Conservation (phyloP, 2,329 filamentous ascomycete genomes). For the Hirsutella minnesotensis region DNA sequence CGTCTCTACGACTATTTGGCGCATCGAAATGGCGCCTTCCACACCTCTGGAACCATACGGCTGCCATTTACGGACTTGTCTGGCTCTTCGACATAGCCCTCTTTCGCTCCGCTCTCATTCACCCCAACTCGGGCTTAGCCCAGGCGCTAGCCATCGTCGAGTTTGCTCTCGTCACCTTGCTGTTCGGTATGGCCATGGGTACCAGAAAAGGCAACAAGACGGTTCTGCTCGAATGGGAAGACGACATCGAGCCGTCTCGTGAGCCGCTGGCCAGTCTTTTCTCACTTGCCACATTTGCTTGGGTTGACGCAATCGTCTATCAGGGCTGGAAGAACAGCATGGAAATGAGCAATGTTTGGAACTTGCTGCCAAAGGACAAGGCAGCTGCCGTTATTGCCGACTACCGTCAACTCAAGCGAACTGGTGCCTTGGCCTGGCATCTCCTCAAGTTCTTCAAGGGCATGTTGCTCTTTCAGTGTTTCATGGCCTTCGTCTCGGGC, state of each 20-base stretch:
- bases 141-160: slow-evolving; percentile 58
- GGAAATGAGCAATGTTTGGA: slow-evolving; percentile 84
- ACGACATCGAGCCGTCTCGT: slow-evolving; percentile 71
- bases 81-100: slow-evolving; percentile 68
- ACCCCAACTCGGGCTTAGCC: slow-evolving; percentile 52
- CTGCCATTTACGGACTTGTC: slow-evolving; percentile 66
- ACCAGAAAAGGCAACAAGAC: slow-evolving; percentile 88
- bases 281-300: slow-evolving; percentile 77
- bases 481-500: slow-evolving; percentile 68
- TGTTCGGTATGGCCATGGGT: slow-evolving; percentile 65
- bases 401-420: slow-evolving; percentile 79
- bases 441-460: slow-evolving; percentile 75
- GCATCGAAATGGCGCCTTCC: slow-evolving; percentile 56
- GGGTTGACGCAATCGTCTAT: slow-evolving; percentile 84
- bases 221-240: slow-evolving; percentile 80
- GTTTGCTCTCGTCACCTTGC: slow-evolving; percentile 61
- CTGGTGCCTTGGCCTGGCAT: slow-evolving; percentile 65
- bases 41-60: slow-evolving; percentile 85
- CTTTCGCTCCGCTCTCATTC: slow-evolving; percentile 77
- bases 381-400: slow-evolving; percentile 67
- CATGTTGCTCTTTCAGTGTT: slow-evolving; percentile 62
- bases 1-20: slow-evolving; percentile 57
- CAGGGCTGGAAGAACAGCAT: slow-evolving; percentile 77
- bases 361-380: slow-evolving; percentile 78
- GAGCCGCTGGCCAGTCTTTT: slow-evolving; percentile 83